Evolutionary conservation across 345 rosid species (phyloP), one percentile per base, ranked within the genome.

Genomic region (Hevea brasiliensis): DNA sequence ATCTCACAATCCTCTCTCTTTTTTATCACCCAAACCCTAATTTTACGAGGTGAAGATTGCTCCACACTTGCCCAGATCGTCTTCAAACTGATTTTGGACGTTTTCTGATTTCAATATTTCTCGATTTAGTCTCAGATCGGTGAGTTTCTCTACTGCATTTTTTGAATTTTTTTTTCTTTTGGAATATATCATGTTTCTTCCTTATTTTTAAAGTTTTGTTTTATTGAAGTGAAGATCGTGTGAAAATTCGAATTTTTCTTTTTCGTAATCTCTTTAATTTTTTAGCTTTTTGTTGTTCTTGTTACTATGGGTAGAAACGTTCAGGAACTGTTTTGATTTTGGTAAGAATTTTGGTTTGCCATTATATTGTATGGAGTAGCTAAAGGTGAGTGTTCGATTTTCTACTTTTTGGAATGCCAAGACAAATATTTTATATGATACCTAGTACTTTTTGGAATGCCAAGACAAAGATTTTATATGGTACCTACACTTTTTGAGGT

Each of bases 111-210:
- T 24, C 61, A 54, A 58, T 78, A 74, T 78, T 83, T 40, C 40
- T 69, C 71, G 55, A 23, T 64, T 76, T 64, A 40, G 67, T 60
- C 65, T 72, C 74, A 29, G 83, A 86, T 84, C 85, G 80, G 80
- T 80, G 1, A 55, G 83, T 86, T 63, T 53, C 29, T 50, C 4
- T 60, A 18, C 18, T 67, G 65, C 44, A 26, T 66, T 57, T 29
- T 5, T 41, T 57, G 37, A 24, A 23, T 6, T 27, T 56, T 41
- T 2, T 8, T 8, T 32, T 32, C 37, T 32, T 32, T 4, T 32
- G 2, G 37, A 32, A 4, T 32, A 32, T 32, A 32, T 32, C 37
- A 4, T 32, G 37, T 32, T 32, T 32, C 37, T 32, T 32, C 37
- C 4, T 32, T n/a, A n/a, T n/a, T 32, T 32, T 32, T 1, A 32